Evolutionary conservation across 139 green algal genomes (phyloP), one percentile per base, ranked within the genome.

Genomic region (Eudorina sp.): DNA sequence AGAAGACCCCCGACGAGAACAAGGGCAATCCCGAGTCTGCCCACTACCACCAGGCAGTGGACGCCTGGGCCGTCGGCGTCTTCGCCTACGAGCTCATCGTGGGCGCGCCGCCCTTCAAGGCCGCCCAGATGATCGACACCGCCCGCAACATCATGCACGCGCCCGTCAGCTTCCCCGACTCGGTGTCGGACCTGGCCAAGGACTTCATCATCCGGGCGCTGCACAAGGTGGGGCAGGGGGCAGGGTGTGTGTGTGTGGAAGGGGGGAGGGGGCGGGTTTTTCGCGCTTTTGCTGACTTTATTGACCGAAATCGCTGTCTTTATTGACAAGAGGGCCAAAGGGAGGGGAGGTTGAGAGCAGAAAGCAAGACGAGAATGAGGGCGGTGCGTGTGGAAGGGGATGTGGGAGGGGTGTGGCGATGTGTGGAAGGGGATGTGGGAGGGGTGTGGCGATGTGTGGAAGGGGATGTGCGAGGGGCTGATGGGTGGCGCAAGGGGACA

Each of bases 41-140:
- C 11, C 90, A 94, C 88, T 94, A 94, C 76, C 31, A 73, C 51
- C 16, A 53, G 46, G 41, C 80, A 9, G 92, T 92, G 48, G 92
- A 94, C 81, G 74, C 85, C 69, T 94, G 92, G 92, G 92, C 90
- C 8, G 92, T 84, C 41, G 80, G 80, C 19, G 95, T 98, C n/a
- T 94, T 99, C 45, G 94, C 97, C 5, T 99, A 94, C 84, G 96
- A 98, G 91, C 95, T 99, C 90, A 88, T 97, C 8, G 95, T 92
- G 3, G 96, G 97, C 21, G 80, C 89, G 23, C 96, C 96, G 21
- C 97, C 97, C 34, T 99, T 99, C 88, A 96, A 97, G 75, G 87
- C 87, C 23, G 43, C 36, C 19, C 74, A 92, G 85, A 92, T 90
- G 89, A 83, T 90, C 29, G 85, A 92, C 85, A 92, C 89, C 0